Evolutionary conservation across 371 early-diverging fungal species (phyloP), one percentile per base, ranked within the genome.

Genomic region (Syncephalastrum contaminatum): DNA sequence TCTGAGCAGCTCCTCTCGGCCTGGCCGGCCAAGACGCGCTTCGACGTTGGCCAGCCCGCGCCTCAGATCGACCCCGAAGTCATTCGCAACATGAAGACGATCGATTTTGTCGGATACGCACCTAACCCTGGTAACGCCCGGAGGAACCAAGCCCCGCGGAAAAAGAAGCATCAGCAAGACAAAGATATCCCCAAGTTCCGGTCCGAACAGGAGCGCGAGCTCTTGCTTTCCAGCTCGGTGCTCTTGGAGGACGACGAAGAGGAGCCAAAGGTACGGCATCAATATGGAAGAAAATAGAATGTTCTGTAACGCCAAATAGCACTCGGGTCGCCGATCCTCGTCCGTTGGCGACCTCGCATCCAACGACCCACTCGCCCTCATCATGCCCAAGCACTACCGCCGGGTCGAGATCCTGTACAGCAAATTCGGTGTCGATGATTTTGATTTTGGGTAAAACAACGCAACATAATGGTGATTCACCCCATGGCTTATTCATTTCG

Each of bases 351-450:
- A 76, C 50, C 14, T 76, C 3, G 19, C 47, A 4, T 22, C 51
- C 3, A 12, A 22, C 12, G 79, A 78, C 47, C 79, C 75, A 0
- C 41, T 73, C 2, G 77, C 77, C 0, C 57, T 75, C 2, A 68
- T 62, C 14, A 75, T 88, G 75, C 90, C 90, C 27, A 81, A 82
- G 41, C 77, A 81, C 54, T 91, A 91, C 64, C 82, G 82, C n/a
- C 80, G 79, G 10, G 88, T 91, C 2, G 90, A 92, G 55, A 92
- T 93, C 67, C 85, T 91, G 55, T 92, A 91, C 60, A 83, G 85
- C 62, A 82, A 88, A 62, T 97, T 96, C 68, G 98, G 98, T 25
- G 88, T 97, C 4, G 97, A 97, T 48, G 98, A 97, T 75, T 97
- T 96, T 69, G 96, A 97, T 66, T 97, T 97, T 81, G 92, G 86